Evolutionary conservation across 2,329 filamentous ascomycete species (phyloP), one percentile per base, ranked within the genome.

Genomic region (Colletotrichum liaoningense): DNA sequence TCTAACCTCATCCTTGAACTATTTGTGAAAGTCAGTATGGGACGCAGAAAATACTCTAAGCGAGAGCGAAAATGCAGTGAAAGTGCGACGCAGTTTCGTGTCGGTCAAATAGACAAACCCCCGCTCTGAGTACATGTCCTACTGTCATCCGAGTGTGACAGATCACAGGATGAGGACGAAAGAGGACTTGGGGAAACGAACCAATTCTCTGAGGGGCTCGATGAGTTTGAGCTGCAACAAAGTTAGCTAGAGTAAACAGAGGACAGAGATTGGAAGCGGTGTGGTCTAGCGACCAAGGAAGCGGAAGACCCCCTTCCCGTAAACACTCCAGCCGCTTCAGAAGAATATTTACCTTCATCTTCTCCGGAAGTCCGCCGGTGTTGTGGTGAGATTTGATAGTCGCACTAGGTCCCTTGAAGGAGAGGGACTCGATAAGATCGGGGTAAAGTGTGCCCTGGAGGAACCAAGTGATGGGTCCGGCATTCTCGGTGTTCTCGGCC

Each of bases 381-480:
- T 86, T 86, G 78, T 87, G 86, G 69, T 87, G 85, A 1, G 85
- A 78, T 80, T 88, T 88, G 78, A 88, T 88, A 14, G 86, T 88
- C n/a, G 84, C 83, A 11, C 60, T 58, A 14, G 49, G 54, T 11
- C 62, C 56, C 60, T 69, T 68, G 26, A 22, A 68, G 3, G 58
- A 63, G 26, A 56, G 33, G 16, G 65, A 63, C 49, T 69, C 52
- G n/a, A 64, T 64, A 33, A 82, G 79, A 75, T 82, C 73, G 62
- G 68, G 55, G 22, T 73, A 73, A 4, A 70, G 60, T 67, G 42
- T 76, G 38, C 26, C 62, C 84, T 98, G 95, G 11, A 98, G 87
- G 79, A 98, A 93, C 88, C 91, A 98, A 78, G 94, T 90, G 52
- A 98, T 93, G 78, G 93, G 92, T 42, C 93, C 94, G n/a, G 91